Evolutionary conservation across 148 eudicot species (phyloP).

Genomic region (Rheum nobile): DNA sequence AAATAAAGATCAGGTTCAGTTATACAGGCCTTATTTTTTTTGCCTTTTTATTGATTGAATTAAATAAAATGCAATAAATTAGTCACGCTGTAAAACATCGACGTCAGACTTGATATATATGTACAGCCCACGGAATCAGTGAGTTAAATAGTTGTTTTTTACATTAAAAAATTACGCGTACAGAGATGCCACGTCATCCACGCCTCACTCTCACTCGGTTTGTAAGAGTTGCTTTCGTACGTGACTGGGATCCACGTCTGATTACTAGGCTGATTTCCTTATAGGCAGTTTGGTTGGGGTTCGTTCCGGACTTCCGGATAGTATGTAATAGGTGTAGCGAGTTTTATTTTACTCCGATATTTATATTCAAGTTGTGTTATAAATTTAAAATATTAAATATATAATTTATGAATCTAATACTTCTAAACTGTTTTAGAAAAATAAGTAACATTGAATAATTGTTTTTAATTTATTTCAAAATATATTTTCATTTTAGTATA

Average conservation of each 20-base stretch:
- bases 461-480: too few species aligned
- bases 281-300: too few species aligned
- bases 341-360: too few species aligned
- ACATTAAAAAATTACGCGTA: background rate
- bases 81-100: background rate
- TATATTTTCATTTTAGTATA: too few species aligned
- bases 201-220: background rate
- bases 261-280: background rate
- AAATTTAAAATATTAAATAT: too few species aligned
- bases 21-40: background rate
- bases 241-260: conserved; percentile 5
- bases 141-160: background rate
- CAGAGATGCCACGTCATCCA: background rate
- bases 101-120: background rate
- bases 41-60: background rate
- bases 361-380: too few species aligned
- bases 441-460: too few species aligned
- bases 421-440: too few species aligned
- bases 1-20: background rate
- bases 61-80: background rate
- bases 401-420: too few species aligned
- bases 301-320: too few species aligned
- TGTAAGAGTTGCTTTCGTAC: background rate
- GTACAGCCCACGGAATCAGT: background rate
- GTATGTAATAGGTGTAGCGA: too few species aligned